These are phyloP conservation scores for Fomitopsis pinicola DNA, from an alignment of 1,284 basidiomycete genomes.

Conservation along the genomic window DNA sequence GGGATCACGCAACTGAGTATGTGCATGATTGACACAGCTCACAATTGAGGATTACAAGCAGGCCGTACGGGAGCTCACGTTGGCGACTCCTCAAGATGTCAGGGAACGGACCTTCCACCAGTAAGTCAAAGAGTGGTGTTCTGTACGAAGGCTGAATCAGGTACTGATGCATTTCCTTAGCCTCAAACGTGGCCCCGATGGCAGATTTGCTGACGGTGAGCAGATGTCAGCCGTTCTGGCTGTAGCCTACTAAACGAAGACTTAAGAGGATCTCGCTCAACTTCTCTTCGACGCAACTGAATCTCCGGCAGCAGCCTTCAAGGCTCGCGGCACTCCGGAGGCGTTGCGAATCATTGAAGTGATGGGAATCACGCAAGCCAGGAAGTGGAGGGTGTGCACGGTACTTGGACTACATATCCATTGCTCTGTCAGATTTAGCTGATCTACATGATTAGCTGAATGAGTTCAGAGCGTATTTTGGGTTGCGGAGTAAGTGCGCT, in stretches of 20 bases:
- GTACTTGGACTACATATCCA: not conserved
- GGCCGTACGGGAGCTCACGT: constrained; percentile 25
- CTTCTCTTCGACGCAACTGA: constrained; percentile 67
- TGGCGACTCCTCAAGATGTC: constrained; percentile 10
- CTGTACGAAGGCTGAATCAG: not conserved
- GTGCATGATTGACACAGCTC: constrained; percentile 29
- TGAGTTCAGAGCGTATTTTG: constrained; percentile 59
- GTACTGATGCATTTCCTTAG: constrained; percentile 24
- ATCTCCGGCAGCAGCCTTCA: constrained; percentile 64
- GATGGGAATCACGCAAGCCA: constrained; percentile 65
- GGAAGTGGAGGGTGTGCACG: constrained; percentile 74
- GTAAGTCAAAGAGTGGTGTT: constrained; percentile 30
- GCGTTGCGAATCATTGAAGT: constrained; percentile 70
- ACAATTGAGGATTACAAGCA: constrained; percentile 38
- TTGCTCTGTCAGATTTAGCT: not conserved
- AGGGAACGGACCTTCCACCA: constrained; percentile 29
- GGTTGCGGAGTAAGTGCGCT: constrained; percentile 37
- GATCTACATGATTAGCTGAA: constrained; percentile 37
- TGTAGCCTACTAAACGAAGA: not conserved
- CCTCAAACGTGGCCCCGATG: constrained; percentile 46
- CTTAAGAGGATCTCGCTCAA: constrained; percentile 47
- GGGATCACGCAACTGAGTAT: not conserved
- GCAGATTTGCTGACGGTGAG: constrained; percentile 57
- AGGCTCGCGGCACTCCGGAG: constrained; percentile 68
- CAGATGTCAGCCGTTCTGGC: not conserved